Evolutionary conservation across 148 eudicot species (phyloP), one percentile per base, ranked within the genome.

Genomic region (Silene conica): DNA sequence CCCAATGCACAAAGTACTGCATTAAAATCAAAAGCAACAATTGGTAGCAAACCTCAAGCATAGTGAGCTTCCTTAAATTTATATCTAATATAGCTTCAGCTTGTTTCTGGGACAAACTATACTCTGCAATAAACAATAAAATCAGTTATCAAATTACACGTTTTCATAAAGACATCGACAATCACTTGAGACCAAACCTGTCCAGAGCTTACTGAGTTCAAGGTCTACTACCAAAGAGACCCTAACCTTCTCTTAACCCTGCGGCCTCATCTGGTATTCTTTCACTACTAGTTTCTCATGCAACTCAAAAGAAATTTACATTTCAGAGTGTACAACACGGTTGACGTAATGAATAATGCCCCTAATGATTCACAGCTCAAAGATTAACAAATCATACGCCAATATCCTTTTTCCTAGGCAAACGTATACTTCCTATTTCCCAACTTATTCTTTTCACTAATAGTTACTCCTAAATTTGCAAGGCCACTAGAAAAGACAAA

Each of bases 11-110:
- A 45, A n/a, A 59, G 65, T 21, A 68, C 48, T 63, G 34, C 13
- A 21, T 38, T 18, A 61, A n/a, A 46, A 70, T 26, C 25, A 41
- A 50, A 16, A 10, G 46, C 18, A 6, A 76, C 69, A 68, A 34
- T 50, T 54, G 57, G 50, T 23, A 68, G 6, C 41, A 16, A 59
- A 95, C 99, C 97, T 95, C 99, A 73, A 92, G 96, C 71, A 60
- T 72, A 68, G 96, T 90, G 59, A 95, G 96, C 86, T 75, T 87
- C 83, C 99, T 87, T 77, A 95, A 82, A 81, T 85, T 90, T 50
- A 95, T 92, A 80, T 92, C 99, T 79, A 95, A 72, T 86, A 95
- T 88, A 48, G 99, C 96, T 74, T 92, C 97, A 77, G 96, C 96
- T 89, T 95, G 99, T 82, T 90, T 95, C 63, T 90, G 96, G 72